Conservation (phyloP, 2,329 filamentous ascomycete genomes). For the Lasiodiplodia theobromae region DNA sequence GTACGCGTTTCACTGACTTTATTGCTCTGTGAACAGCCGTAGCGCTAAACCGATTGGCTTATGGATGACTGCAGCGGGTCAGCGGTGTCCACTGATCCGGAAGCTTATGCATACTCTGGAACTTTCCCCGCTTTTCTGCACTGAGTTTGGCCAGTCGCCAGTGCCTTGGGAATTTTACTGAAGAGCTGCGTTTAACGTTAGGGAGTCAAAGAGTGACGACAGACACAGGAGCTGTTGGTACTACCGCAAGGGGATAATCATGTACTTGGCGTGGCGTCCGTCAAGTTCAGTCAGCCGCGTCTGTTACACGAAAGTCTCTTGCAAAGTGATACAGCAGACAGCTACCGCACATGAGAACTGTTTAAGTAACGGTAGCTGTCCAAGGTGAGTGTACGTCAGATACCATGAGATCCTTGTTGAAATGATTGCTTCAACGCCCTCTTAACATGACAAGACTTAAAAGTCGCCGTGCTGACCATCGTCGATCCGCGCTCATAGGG, state of each 20-base stretch:
- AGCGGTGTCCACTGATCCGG: constrained; percentile 1
- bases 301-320: background rate
- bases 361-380: background rate
- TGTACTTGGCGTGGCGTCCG: background rate
- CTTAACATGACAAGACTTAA: background rate
- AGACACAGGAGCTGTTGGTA: background rate
- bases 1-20: background rate
- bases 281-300: background rate
- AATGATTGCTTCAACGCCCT: background rate
- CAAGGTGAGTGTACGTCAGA: background rate
- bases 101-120: background rate
- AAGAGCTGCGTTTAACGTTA: background rate
- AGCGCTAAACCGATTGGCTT: background rate
- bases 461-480: background rate
- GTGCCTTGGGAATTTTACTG: background rate
- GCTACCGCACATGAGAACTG: background rate
- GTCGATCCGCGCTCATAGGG: background rate
- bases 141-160: background rate
- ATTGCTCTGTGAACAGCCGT: background rate
- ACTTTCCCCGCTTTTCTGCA: background rate
- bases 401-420: background rate
- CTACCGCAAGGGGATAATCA: background rate
- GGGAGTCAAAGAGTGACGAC: background rate
- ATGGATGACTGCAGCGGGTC: background rate
- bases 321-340: background rate